Evolutionary conservation across 2,329 filamentous ascomycete genomes (phyloP).

Genomic region (Paecilomyces fulvus): DNA sequence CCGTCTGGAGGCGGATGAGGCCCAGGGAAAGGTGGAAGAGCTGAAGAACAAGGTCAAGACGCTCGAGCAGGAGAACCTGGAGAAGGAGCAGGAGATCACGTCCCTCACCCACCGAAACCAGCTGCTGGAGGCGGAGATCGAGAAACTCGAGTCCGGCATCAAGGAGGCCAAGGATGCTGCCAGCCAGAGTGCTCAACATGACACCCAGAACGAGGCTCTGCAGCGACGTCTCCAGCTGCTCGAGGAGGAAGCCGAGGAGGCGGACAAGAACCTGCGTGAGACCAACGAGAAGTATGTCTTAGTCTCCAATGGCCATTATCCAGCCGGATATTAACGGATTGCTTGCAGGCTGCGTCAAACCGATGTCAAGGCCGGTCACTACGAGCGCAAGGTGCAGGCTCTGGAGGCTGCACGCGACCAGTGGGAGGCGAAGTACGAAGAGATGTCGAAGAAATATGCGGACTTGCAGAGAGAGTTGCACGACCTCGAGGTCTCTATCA

Average conservation of each 20-base stretch:
- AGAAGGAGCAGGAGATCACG: constrained; percentile 97
- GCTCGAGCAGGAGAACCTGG: constrained; percentile 87
- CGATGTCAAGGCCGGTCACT: constrained; percentile 98
- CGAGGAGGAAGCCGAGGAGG: constrained; percentile 95
- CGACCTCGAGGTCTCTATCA: constrained; percentile 83
- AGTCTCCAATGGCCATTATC: background rate
- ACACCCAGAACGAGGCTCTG: constrained; percentile 84
- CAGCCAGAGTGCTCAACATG: constrained; percentile 71
- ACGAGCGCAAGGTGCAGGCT: constrained; percentile 97
- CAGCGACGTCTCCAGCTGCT: constrained; percentile 89
- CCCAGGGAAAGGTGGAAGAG: constrained; percentile 73
- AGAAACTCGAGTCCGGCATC: constrained; percentile 78
- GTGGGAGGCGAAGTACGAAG: constrained; percentile 97
- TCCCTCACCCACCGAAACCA: constrained; percentile 93
- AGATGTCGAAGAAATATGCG: constrained; percentile 86
- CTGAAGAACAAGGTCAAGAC: constrained; percentile 77
- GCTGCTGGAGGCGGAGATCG: constrained; percentile 79
- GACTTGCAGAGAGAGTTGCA: constrained; percentile 81
- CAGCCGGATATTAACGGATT: background rate
- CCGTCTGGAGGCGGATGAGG: constrained; percentile 86
- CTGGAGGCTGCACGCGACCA: constrained; percentile 84
- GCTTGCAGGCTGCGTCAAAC: constrained; percentile 80
- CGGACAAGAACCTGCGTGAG: constrained; percentile 92
- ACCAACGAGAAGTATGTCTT: constrained; percentile 90
- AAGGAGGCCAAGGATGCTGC: constrained; percentile 82